Evolutionary conservation across 2,329 filamentous ascomycete species (phyloP).

Genomic region (Dactylonectria estremocensis): DNA sequence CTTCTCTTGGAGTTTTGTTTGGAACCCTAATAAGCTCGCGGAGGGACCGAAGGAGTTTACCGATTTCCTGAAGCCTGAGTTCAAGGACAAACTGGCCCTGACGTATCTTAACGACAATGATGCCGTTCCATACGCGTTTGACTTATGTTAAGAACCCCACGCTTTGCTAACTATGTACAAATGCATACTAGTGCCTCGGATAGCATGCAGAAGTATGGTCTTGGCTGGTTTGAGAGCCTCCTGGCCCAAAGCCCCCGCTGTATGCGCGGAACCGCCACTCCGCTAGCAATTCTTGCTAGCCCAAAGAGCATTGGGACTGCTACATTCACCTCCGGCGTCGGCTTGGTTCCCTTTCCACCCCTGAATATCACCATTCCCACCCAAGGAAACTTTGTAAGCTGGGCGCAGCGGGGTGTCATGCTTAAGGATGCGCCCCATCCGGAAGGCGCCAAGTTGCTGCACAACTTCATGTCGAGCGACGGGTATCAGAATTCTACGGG

Average conservation of each 20-base stretch:
- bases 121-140: constrained; percentile 60
- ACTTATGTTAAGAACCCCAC: neutral
- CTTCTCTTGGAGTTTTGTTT: neutral
- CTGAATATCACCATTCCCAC: neutral
- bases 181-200: neutral
- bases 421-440: neutral
- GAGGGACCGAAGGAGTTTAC: constrained; percentile 48
- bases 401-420: neutral
- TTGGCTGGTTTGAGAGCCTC: constrained; percentile 62
- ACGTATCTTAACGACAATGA: constrained; percentile 72
- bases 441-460: neutral
- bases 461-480: neutral
- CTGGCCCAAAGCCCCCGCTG: constrained; percentile 64
- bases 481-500: neutral
- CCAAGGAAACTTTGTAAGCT: neutral
- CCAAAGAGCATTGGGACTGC: neutral
- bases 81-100: constrained; percentile 66
- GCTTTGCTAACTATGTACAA: neutral
- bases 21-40: neutral
- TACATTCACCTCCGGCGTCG: neutral
- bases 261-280: constrained; percentile 66
- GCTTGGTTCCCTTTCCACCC: neutral
- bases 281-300: constrained; percentile 31
- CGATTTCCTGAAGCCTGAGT: constrained; percentile 62
- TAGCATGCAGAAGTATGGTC: constrained; percentile 54